Evolutionary conservation across 2,329 filamentous ascomycete genomes (phyloP), one percentile per base, ranked within the genome.

Genomic region (Talaromyces pinophilus): DNA sequence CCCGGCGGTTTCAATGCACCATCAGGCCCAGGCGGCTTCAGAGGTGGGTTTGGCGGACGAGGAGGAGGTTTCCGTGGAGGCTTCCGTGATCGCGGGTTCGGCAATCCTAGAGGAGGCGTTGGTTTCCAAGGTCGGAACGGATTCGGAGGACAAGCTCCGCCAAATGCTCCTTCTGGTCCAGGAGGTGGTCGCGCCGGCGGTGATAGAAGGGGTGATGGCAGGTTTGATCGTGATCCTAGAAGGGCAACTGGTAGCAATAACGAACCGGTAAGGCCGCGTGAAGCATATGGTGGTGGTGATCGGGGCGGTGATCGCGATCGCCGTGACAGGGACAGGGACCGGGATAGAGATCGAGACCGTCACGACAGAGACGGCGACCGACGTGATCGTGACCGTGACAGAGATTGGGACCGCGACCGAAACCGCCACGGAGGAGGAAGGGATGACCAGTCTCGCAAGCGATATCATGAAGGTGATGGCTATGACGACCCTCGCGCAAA

Each of bases 201-300:
- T 42, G 55, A 63, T 50, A 57, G 66, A 33, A 40, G 63, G 46
- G 67, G 64, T 67, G 82, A 81, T 68, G 74, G 74, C 64, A 77
- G 83, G 68, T 81, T 82, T 71, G 82, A 85, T 72, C 83, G 87
- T 70, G 84, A 87, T 71, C 79, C 75, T 71, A 79, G 85, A 67
- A 83, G 85, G 66, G 81, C 82, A 52, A 90, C 87, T 65, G 91
- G 91, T 70, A 91, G 91, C 81, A 95, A 96, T 80, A 90, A 90
- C 79, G 92, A 96, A 77, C 92, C 92, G 68, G 87, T 95, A 76
- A 89, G 90, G 74, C 87, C 88, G 63, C 81, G 88, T 73, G 87
- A 89, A 77, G 84, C 84, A 72, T 85, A 86, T 79, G 42, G 17
- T n/a, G 83, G 80, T 64, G 79, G 80, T 64, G 72, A 82, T 63